Percentiles rank a stretch among this genome's conserved stretches.
Conservation (phyloP, 2,329 filamentous ascomycete species). For the Purpureocillium takamizusanense region DNA sequence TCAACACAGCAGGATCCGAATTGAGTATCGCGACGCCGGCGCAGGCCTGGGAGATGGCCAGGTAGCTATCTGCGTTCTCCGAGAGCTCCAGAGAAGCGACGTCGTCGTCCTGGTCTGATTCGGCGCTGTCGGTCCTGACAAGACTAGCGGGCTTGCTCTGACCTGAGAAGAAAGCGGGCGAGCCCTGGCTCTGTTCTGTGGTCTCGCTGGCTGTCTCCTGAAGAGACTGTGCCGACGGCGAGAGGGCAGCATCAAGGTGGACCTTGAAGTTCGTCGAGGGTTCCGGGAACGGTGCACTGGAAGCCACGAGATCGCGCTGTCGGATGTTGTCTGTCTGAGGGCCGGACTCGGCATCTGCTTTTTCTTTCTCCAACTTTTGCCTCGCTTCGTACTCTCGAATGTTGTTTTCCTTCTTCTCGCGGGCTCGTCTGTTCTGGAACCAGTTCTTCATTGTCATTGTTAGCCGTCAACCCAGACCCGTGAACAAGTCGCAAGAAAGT, state of each 20-base stretch:
- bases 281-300: constrained; percentile 29
- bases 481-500: neutral
- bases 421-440: constrained; percentile 59
- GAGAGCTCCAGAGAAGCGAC: constrained; percentile 5
- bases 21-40: constrained; percentile 6
- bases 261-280: constrained; percentile 10
- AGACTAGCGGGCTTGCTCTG: neutral
- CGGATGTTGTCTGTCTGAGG: constrained; percentile 19
- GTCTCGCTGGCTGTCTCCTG: constrained; percentile 14
- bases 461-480: neutral
- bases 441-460: constrained; percentile 47
- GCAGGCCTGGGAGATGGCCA: constrained; percentile 7
- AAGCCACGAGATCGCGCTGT: constrained; percentile 27
- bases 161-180: constrained; percentile 7
- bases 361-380: constrained; percentile 26
- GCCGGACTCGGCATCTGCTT: constrained; percentile 12
- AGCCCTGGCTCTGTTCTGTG: constrained; percentile 15
- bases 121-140: neutral
- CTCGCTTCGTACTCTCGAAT: constrained; percentile 30
- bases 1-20: constrained; percentile 5
- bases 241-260: constrained; percentile 7
- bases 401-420: constrained; percentile 56
- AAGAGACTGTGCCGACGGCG: constrained; percentile 10
- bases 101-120: constrained; percentile 7
- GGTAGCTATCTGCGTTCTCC: constrained; percentile 9